These are phyloP conservation scores for Pseudovirgaria hyperparasitica DNA, from an alignment of 2,329 filamentous ascomycete genomes.

Conservation along the genomic window DNA sequence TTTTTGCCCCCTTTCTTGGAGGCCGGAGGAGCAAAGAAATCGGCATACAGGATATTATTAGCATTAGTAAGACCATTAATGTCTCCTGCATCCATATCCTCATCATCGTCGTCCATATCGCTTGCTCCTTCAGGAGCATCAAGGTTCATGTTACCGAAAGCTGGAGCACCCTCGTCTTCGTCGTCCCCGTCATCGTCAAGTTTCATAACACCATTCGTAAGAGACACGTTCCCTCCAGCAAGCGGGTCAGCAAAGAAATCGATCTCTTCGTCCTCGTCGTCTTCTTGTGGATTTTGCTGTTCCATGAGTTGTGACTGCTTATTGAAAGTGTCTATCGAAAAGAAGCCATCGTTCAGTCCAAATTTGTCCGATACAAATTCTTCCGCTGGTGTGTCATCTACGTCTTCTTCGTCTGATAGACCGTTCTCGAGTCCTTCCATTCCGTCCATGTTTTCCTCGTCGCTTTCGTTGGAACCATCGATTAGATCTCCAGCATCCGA, in stretches of 20 bases:
- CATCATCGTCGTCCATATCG: constrained; percentile 44
- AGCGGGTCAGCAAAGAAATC: constrained; percentile 79
- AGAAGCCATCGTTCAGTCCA: constrained; percentile 93
- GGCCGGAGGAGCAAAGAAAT: constrained; percentile 83
- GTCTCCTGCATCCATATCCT: constrained; percentile 40
- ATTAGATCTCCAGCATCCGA: constrained; percentile 3
- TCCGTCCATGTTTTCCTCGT: constrained; percentile 24
- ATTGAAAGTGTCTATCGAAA: constrained; percentile 96
- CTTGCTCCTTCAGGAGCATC: constrained; percentile 58
- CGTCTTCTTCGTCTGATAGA: constrained; percentile 17
- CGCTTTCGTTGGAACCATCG: constrained; percentile 18
- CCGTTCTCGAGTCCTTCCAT: constrained; percentile 22
- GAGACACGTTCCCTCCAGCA: constrained; percentile 17
- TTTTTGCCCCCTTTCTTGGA: constrained; percentile 51
- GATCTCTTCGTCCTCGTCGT: constrained; percentile 67
- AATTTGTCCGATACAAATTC: constrained; percentile 60
- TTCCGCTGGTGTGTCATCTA: constrained; percentile 36
- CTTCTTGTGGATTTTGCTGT: constrained; percentile 67
- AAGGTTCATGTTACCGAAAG: constrained; percentile 68
- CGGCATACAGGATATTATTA: constrained; percentile 79
- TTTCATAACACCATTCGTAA: constrained; percentile 13
- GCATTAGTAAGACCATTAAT: constrained; percentile 55
- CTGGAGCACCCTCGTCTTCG: constrained; percentile 66
- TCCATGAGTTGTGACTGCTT: constrained; percentile 83
- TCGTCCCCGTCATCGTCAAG: constrained; percentile 44